Evolutionary conservation across 306 rosid species (phyloP).

Genomic region (Canavalia ensiformis): DNA sequence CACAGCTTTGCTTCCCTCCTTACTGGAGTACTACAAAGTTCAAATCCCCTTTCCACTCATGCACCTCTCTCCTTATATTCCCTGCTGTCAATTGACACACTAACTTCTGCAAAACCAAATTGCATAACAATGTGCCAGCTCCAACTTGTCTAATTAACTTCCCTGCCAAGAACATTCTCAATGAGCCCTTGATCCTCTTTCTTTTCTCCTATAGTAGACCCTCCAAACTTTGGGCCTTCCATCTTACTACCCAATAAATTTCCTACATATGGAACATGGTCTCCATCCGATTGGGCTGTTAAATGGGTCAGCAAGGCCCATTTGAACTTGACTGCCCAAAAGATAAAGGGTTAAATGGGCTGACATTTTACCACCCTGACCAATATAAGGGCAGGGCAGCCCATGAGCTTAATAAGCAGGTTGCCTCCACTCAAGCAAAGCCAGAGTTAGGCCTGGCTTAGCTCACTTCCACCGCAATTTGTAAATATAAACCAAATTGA

Average conservation of each 20-base stretch:
- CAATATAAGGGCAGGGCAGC: neutral
- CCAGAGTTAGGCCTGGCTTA: neutral
- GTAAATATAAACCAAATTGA: neutral
- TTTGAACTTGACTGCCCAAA: neutral
- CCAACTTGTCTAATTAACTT: neutral
- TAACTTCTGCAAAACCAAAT: neutral
- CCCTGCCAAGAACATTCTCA: neutral
- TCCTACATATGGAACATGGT: neutral
- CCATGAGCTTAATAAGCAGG: neutral
- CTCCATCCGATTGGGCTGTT: neutral
- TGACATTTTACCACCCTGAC: neutral
- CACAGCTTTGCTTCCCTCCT: no score
- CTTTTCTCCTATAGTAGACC: neutral
- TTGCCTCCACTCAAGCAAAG: neutral
- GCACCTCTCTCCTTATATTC: neutral
- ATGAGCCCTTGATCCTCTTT: neutral
- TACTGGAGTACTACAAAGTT: neutral
- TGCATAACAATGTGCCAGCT: neutral
- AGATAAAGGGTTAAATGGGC: neutral
- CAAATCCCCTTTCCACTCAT: neutral
- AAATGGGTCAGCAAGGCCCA: neutral
- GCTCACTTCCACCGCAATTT: neutral
- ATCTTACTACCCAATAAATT: neutral
- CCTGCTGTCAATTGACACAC: neutral
- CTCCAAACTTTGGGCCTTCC: neutral